Evolutionary conservation across 1,284 basidiomycete species (phyloP), one percentile per base, ranked within the genome.

Genomic region (Irpex rosettiformis): DNA sequence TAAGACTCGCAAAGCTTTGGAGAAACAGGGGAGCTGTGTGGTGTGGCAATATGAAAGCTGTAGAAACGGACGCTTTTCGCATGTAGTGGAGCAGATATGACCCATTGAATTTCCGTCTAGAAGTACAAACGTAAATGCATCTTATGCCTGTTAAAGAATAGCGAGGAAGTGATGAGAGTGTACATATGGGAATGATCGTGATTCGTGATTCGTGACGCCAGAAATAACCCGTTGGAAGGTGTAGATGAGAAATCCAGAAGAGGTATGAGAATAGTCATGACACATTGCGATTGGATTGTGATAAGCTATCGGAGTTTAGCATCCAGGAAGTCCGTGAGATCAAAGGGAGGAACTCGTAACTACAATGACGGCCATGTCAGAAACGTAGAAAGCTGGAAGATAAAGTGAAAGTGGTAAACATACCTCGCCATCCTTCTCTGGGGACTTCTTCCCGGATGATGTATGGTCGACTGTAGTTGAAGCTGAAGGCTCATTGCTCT

Each of bases 321-420:
- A 62, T 79, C 75, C 28, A 87, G 65, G 62, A 85, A 83, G 53
- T 74, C 70, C 52, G 74, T 72, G 54, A 87, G 67, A 60, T 84
- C 76, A 55, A 87, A 85, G 16, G 67, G 67, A 8, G 79, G 82
- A 16, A 77, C 72, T 61, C 70, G 56, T 74, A 52, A 29, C 22
- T 42, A 40, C 21, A 16, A 27, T 11, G 42, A 16, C 3, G 33
- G 45, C 10, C 16, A 45, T 40, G 1, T 51, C 52, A 51, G 25
- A 40, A 11, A 40, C 1, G 25, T 28, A 30, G 13, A 24, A 47
- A n/a, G n/a, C n/a, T n/a, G n/a, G 43, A 40, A 3, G 24, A 51
- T 10, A 40, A 4, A 0, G 29, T 22, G 25, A 10, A 52, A 25
- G 28, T n/a, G n/a, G 4, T 49, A 53, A 21, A 60, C 66, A 52